Base-by-base conservation (phyloP, 306 rosid genomes). In the Begonia peltatifolia region DNA sequence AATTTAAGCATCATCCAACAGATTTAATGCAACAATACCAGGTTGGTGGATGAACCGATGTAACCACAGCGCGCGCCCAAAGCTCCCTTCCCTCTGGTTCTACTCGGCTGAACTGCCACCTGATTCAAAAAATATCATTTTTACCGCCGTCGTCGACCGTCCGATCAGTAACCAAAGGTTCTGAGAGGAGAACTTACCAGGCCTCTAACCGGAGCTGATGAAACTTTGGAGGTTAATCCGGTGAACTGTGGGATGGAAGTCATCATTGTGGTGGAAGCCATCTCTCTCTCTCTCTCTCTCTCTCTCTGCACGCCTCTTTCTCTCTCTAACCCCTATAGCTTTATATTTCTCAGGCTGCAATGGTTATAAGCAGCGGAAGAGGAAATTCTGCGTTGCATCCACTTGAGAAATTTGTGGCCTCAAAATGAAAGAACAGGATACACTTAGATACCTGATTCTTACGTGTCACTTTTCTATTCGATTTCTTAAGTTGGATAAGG, bases 41-140 rank as follows among this genome's bases (percentile, higher is more conserved):
- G 57, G 69, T 90, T 86, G 49, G 99, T 90, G 53, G 95, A 20
- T 14, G 99, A 90, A 58, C 99, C 95, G 52, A 86, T 86, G 80
- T 38, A 86, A 55, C 70, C 94, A 47, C 94, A 86, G 20, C 95
- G 92, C 56, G 83, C 81, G 53, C 92, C 90, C 66, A 83, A 54
- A 73, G 87, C 99, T 41, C 99, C 88, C 41, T 77, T 76, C 1
- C 84, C 82, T 71, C 69, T 86, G 68, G 75, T 84, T 75, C 67
- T 76, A 71, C 79, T 68, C 13, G 92, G 76, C 54, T 63, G 93
- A 53, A 69, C 77, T 10, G 71, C 61, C 30, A 77, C 99, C 95
- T 90, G 63, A 44, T 20, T 43, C 2, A 43, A 51, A 16, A 12
- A 46, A 14, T 30, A 5, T 9, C 11, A 30, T 30, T 30, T 30